Evolutionary conservation across 345 rosid species (phyloP).

Genomic region (Psidium guajava): DNA sequence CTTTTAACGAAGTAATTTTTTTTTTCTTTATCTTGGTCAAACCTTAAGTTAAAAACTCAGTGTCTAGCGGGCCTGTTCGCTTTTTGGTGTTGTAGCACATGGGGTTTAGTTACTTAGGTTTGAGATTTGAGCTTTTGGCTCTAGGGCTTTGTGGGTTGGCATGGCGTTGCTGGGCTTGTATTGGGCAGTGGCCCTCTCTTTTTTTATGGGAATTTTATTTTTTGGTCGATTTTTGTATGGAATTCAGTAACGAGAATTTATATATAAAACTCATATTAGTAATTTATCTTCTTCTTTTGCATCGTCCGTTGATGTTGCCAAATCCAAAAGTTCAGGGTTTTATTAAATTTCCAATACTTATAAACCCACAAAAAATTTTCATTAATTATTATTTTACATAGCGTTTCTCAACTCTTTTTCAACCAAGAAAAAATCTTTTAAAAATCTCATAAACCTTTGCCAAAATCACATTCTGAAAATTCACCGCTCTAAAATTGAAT

Average conservation of each 20-base stretch:
- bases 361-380: not conserved
- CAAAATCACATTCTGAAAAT: not conserved
- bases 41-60: not conserved
- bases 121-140: not conserved
- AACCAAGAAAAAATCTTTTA: not conserved
- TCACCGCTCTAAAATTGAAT: not conserved
- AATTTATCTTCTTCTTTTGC: not conserved
- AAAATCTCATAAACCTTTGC: not conserved
- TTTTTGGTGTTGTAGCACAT: not conserved
- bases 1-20: not conserved
- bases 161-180: not conserved
- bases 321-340: not conserved
- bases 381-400: not conserved
- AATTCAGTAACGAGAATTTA: too few relatives aligned
- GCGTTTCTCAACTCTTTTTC: not conserved
- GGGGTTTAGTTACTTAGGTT: not conserved
- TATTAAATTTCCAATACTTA: not conserved
- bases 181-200: not conserved
- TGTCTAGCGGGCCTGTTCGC: not conserved
- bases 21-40: not conserved
- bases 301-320: not conserved
- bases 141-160: not conserved
- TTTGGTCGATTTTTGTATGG: not conserved
- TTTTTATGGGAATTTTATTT: too few relatives aligned
- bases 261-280: not conserved